Base-by-base conservation (phyloP, 495 filamentous ascomycete species). In the Penicillium macrosclerotiorum region DNA sequence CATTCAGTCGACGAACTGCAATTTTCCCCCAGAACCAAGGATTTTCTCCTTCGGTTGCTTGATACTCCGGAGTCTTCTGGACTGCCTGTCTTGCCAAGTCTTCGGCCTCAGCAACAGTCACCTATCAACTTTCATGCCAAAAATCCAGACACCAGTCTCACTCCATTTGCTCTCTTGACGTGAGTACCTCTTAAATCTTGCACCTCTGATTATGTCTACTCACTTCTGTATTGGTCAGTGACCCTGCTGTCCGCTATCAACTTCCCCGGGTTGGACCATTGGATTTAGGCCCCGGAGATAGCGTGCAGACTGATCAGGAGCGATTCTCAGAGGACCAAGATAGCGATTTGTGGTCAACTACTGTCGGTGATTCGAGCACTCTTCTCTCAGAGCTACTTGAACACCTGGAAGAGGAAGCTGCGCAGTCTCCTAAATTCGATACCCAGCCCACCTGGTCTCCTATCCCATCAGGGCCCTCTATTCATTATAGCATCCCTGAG, bases 341-440 rank as follows among this genome's bases (percentile, higher is more conserved):
- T 7, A 41, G 13, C 14, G 35, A n/a, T 16, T 16, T 2, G 8
- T 9, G 4, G 20, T 29, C 38, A 12, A 17, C 17, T 11, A 19
- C 19, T 23, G 13, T 20, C 19, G 1, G 27, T n/a, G 45, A 47
- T 5, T 40, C 45, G 9, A 32, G 19, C 19, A 19, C 6, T 4
- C 45, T 47, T n/a, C 18, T 47, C 1, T 47, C 36, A 4, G 36
- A 47, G n/a, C 20, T 47, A 29, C 36, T 47, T 34, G 45, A 22
- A 16, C 25, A 30, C 34, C 45, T 47, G 22, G 26, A 47, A 40
- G 26, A 26, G 27, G 45, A 12, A 40, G 25, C 36, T n/a, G 13
- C 36, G 12, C 19, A 16, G 14, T 24, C 35, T 27, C 26, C 20
- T 7, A 22, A 20, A 14, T 16, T 29, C 31, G 34, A 16, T 27